Evolutionary conservation across 495 filamentous ascomycete species (phyloP), one percentile per base, ranked within the genome.

Genomic region (Neurospora sp.): DNA sequence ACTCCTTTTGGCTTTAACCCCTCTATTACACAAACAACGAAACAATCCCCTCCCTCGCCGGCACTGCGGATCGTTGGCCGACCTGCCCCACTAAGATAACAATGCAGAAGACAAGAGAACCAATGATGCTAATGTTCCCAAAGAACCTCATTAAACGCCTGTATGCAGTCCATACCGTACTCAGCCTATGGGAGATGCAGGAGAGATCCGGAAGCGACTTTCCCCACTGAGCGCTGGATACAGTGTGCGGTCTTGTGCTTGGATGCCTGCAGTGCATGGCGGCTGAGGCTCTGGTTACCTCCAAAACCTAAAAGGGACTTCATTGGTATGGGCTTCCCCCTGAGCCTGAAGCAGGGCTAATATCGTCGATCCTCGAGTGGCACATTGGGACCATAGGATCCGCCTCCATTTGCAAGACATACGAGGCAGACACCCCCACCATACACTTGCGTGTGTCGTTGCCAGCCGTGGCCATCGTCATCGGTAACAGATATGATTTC

Each of bases 381-480:
- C 16, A 86, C 84, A 69, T 81, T 84, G 37, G 85, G 82, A 16
- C 84, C 84, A 73, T 86, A 86, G 74, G 84, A 85, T 7, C 84
- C 84, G 6, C 84, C 84, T 37, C 81, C 73, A 17, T 75, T 74
- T 17, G 77, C 80, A 45, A 82, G 69, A 70, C 84, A 86, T 10
- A 83, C 83, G n/a, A 86, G 77, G 72, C 84, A 86, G 5, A 81
- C 78, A 3, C 84, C 84, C 44, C 84, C 84, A 45, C 84, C 84
- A 69, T 86, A 86, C 35, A 86, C 84, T 7, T 84, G 80, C 9
- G 84, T 86, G 71, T 86, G 84, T 38, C 84, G 80, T 74, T 81
- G 83, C 84, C 84, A 86, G 16, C 79, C 82, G 40, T 82, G 79
- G 1, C 83, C 84, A 37, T 81, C 76, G 45, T 79, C 81, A 73